A percentile compares a stretch with the other conserved stretches of the same genome.
These are phyloP conservation scores for Aspergillus texensis DNA, from an alignment of 2,329 filamentous ascomycete genomes.

Conservation along the genomic window DNA sequence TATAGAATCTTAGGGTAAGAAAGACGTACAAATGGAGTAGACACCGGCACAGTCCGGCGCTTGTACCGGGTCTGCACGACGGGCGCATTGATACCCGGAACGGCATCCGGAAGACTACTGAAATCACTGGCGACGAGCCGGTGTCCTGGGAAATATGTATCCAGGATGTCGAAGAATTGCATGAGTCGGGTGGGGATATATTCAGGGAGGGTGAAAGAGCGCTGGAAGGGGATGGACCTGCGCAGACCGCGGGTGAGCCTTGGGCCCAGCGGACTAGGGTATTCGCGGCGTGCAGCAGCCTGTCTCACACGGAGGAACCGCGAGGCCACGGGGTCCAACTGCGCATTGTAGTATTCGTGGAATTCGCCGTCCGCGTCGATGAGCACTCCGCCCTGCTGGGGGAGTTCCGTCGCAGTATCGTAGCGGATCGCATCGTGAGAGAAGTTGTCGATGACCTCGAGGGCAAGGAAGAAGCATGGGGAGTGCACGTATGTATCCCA, in stretches of 20 bases:
- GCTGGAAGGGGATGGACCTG: slow-evolving; percentile 67
- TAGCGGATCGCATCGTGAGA: slow-evolving; percentile 93
- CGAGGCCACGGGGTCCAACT: slow-evolving; percentile 78
- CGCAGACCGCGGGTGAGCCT: slow-evolving; percentile 63
- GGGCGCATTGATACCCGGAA: slow-evolving; percentile 83
- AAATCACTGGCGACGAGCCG: slow-evolving; percentile 90
- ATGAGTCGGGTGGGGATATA: slow-evolving; percentile 94
- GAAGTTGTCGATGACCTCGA: slow-evolving; percentile 99
- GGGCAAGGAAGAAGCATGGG: slow-evolving; percentile 95
- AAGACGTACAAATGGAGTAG: slow-evolving; percentile 79
- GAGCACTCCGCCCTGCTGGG: slow-evolving; percentile 85
- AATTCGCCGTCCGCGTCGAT: slow-evolving; percentile 86
- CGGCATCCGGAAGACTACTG: slow-evolving; percentile 78
- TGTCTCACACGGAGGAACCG: slow-evolving; percentile 85
- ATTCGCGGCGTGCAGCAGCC: slow-evolving; percentile 60
- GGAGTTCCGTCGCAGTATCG: slow-evolving; percentile 75
- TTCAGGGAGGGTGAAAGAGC: slow-evolving; percentile 80
- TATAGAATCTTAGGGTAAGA: not conserved
- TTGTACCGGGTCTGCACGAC: slow-evolving; percentile 95
- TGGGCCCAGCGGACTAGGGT: slow-evolving; percentile 49
- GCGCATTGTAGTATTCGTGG: slow-evolving; percentile 85
- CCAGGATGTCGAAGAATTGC: slow-evolving; percentile 93
- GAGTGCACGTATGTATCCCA: slow-evolving; percentile 86
- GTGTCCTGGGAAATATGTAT: slow-evolving; percentile 86
- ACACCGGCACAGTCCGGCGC: slow-evolving; percentile 82